A percentile compares a stretch with the other conserved stretches of the same genome.
phyloP scores from a whole-genome alignment of 2,329 filamentous ascomycete species.

The Thelonectria olida region DNA sequence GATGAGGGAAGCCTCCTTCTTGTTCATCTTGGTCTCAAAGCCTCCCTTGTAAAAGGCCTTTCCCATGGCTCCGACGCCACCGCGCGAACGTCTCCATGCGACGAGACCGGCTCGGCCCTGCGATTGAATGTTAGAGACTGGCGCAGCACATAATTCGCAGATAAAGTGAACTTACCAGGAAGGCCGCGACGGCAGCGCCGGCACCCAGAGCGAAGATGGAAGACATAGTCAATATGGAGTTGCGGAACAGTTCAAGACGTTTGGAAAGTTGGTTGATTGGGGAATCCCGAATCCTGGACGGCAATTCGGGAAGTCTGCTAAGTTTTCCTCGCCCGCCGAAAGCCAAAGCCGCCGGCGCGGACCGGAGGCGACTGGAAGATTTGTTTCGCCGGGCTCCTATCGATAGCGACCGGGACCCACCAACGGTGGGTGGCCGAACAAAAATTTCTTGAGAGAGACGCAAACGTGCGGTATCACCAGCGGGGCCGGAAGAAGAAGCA shows the following conservation, averaged over 20 bases:
- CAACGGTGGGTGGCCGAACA: conserved; percentile 26
- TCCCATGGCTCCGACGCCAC: conserved; percentile 81
- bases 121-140: conserved; percentile 21
- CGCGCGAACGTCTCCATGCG: conserved; percentile 83
- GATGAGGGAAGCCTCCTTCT: conserved; percentile 89
- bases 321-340: conserved; percentile 35
- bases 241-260: conserved; percentile 19
- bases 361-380: conserved; percentile 28
- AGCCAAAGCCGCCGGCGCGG: conserved; percentile 33
- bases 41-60: conserved; percentile 98
- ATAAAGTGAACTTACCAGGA: conserved; percentile 52
- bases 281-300: conserved; percentile 25
- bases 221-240: conserved; percentile 44
- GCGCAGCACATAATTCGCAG: not conserved
- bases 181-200: conserved; percentile 61
- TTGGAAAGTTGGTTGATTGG: not conserved
- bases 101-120: conserved; percentile 93
- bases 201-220: conserved; percentile 57
- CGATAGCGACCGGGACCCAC: conserved; percentile 30
- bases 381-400: conserved; percentile 38
- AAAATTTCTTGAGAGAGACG: conserved; percentile 37
- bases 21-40: conserved; percentile 96
- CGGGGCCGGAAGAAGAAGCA: conserved; percentile 38
- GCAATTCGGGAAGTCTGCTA: conserved; percentile 30
- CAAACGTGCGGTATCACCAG: conserved; percentile 35